Evolutionary conservation across 2,329 filamentous ascomycete genomes (phyloP).

Genomic region (Aaosphaeria pasadenensis): DNA sequence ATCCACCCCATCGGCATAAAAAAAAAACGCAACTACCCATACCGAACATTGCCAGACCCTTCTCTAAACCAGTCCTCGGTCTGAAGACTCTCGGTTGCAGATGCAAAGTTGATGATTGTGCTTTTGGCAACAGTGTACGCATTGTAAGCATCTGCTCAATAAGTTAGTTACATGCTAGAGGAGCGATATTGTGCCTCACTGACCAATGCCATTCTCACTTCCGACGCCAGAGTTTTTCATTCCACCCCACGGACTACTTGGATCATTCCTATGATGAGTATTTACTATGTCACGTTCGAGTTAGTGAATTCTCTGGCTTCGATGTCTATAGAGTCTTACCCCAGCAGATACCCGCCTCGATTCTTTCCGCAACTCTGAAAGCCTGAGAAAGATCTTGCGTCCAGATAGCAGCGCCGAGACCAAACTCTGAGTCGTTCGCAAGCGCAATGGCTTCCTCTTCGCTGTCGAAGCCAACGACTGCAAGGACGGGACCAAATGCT

Average conservation of each 20-base stretch:
- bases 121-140: constrained; percentile 57
- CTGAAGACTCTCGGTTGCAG: constrained; percentile 48
- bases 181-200: constrained; percentile 32
- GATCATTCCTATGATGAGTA: constrained; percentile 68
- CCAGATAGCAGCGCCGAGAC: constrained; percentile 51
- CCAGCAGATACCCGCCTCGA: constrained; percentile 50
- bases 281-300: constrained; percentile 27
- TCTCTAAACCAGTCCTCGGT: constrained; percentile 69
- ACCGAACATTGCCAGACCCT: constrained; percentile 55
- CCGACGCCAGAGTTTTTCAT: constrained; percentile 62
- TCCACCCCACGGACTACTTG: constrained; percentile 69
- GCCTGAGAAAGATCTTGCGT: constrained; percentile 49
- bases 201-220: constrained; percentile 69
- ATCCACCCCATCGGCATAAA: too few relatives aligned
- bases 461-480: constrained; percentile 45
- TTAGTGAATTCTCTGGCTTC: background rate
- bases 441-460: constrained; percentile 47
- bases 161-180: background rate
- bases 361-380: constrained; percentile 45
- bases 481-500: constrained; percentile 53
- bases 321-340: constrained; percentile 2
- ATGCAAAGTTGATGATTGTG: constrained; percentile 67
- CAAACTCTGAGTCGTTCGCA: constrained; percentile 52
- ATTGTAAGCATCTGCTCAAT: constrained; percentile 38
- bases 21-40: constrained; percentile 45